These are phyloP conservation scores for Nakataea oryzae DNA, from an alignment of 2,329 filamentous ascomycete species.

Conservation along the genomic window DNA sequence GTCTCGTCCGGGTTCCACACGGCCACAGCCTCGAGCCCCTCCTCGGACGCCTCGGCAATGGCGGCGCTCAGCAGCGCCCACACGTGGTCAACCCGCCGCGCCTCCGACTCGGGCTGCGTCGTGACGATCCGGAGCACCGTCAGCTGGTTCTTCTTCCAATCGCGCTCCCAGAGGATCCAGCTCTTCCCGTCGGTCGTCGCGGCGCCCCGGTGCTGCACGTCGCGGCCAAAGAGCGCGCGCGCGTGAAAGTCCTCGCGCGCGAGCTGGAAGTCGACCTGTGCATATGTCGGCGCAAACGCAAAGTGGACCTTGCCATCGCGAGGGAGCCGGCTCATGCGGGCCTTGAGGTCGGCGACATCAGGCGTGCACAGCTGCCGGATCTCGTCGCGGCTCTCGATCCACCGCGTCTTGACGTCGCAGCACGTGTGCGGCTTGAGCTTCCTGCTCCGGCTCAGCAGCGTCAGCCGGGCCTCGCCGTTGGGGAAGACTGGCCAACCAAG, in stretches of 20 bases:
- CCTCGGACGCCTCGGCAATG: constrained; percentile 17
- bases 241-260: constrained; percentile 18
- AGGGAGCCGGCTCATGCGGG: constrained; percentile 11
- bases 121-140: constrained; percentile 17
- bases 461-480: constrained; percentile 20
- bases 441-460: constrained; percentile 10
- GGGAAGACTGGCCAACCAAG: constrained; percentile 23
- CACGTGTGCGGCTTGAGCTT: neutral
- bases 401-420: constrained; percentile 8
- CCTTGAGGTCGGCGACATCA: constrained; percentile 15
- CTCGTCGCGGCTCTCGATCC: constrained; percentile 12
- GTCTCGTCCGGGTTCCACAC: constrained; percentile 24
- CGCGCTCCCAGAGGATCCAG: constrained; percentile 25
- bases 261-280: constrained; percentile 21
- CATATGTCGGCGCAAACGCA: constrained; percentile 20
- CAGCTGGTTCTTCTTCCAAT: constrained; percentile 19
- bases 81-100: constrained; percentile 14
- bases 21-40: constrained; percentile 20
- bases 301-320: constrained; percentile 18
- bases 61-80: constrained; percentile 20
- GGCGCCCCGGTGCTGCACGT: constrained; percentile 11
- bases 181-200: constrained; percentile 14
- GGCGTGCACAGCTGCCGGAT: constrained; percentile 14
- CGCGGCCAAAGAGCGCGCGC: constrained; percentile 10
- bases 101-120: constrained; percentile 7